Conservation (phyloP, 2,329 filamentous ascomycete species). For the Calonectria naviculata region DNA sequence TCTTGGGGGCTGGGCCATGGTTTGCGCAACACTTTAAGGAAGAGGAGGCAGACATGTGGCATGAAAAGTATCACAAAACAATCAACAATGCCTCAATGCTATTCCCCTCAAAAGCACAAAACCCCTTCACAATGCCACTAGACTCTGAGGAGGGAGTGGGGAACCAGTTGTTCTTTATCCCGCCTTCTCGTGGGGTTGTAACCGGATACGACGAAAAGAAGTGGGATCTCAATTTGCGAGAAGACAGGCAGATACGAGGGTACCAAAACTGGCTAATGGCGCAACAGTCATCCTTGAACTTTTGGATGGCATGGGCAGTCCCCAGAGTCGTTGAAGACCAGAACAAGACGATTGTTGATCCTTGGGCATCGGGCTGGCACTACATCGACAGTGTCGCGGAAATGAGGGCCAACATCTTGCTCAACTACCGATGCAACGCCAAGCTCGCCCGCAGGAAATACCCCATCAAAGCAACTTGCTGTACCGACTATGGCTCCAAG, state of each 20-base stretch:
- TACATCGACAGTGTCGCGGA: constrained; percentile 41
- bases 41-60: background rate
- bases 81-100: constrained; percentile 33
- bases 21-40: background rate
- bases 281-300: constrained; percentile 25
- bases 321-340: constrained; percentile 24
- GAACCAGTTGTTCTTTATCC: constrained; percentile 41
- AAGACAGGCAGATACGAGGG: constrained; percentile 22
- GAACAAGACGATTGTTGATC: constrained; percentile 31
- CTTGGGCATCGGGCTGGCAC: constrained; percentile 41
- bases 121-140: constrained; percentile 31
- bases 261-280: constrained; percentile 32
- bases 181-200: constrained; percentile 16
- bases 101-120: constrained; percentile 24
- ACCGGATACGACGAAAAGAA: background rate
- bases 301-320: constrained; percentile 33
- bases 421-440: constrained; percentile 66
- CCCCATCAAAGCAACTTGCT: constrained; percentile 63
- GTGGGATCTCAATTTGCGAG: background rate
- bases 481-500: constrained; percentile 55
- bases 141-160: constrained; percentile 37
- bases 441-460: constrained; percentile 48
- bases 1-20: background rate
- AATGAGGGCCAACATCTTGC: constrained; percentile 53
- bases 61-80: constrained; percentile 23